Base-by-base conservation (phyloP, 2,329 filamentous ascomycete genomes). In the Colletotrichum limetticola region DNA sequence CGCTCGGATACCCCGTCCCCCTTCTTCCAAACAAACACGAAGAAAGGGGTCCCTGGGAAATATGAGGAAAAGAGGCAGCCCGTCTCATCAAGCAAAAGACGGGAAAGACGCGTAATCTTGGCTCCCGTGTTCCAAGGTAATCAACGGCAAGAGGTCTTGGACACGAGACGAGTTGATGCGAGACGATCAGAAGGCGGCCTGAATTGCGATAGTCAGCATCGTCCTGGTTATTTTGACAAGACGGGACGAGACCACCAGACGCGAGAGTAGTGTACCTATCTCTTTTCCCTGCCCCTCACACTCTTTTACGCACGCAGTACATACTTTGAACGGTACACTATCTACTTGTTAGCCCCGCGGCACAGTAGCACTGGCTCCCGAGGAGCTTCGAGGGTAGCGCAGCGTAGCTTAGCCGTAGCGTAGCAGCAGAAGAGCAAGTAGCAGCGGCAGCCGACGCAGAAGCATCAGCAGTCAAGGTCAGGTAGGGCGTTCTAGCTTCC, bases 341-440 rank as follows among this genome's bases (percentile, higher is more conserved):
- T 16, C 58, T 52, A 52, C 22, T 57, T 49, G 37, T 55, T 71
- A 57, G 62, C 12, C 24, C 62, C 68, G 63, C 46, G 68, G 46
- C 12, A 35, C 57, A 26, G 35, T 52, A 46, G 68, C 49, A 62
- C 26, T 46, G 68, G 28, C 57, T 67, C 63, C 68, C 68, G 68
- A 60, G 68, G 66, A 71, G 64, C 63, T 67, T 59, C n/a, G 37
- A 26, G 16, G 49, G 19, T 66, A 26, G 37, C 42, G 42, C 42
- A 49, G 42, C 19, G 59, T 46, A 60, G 35, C 42, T 19, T 49
- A 49, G 42, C 42, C 66, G 49, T 60, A 68, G 49, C 59, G 70
- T 72, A 22, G 60, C 55, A 65, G 52, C 16, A 68, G 57, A 72
- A 53, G 58, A 59, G 53, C 59, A 63, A 55, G 28, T 65, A 65